A percentile compares a stretch with the other conserved stretches of the same genome.
Conservation (phyloP, 768 basidiomycete species). For the Podaxis rugospora region DNA sequence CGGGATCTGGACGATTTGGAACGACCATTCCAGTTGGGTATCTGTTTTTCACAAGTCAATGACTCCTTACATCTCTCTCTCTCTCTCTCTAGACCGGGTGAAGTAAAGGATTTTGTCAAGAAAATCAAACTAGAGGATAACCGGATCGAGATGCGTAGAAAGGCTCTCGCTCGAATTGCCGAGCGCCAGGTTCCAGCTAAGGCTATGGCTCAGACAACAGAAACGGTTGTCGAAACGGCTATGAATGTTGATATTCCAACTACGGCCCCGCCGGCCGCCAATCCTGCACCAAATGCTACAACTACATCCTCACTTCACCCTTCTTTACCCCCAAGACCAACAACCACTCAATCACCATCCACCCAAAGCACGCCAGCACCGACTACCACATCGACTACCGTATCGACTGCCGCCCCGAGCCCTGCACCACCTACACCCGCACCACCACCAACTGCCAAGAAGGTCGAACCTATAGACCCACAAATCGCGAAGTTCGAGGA, state of each 20-base stretch:
- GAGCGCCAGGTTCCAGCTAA: slow-evolving; percentile 22
- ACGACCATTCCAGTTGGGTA: slow-evolving; percentile 59
- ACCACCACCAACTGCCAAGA: slow-evolving; percentile 19
- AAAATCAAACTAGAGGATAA: slow-evolving; percentile 65
- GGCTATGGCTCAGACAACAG: not conserved
- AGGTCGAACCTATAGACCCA: slow-evolving; percentile 32
- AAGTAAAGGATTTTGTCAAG: slow-evolving; percentile 70
- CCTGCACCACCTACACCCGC: slow-evolving; percentile 23
- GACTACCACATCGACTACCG: slow-evolving; percentile 17
- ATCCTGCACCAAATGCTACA: slow-evolving; percentile 23
- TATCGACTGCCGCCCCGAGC: slow-evolving; percentile 25
- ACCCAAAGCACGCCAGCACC: slow-evolving; percentile 15
- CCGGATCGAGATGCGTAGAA: slow-evolving; percentile 52
- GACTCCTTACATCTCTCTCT: slow-evolving; percentile 8
- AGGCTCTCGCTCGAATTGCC: slow-evolving; percentile 28
- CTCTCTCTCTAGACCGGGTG: slow-evolving; percentile 49
- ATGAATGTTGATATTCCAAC: slow-evolving; percentile 16
- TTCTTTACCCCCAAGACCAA: slow-evolving; percentile 51
- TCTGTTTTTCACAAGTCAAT: slow-evolving; percentile 4
- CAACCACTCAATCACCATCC: slow-evolving; percentile 15
- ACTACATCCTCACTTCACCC: slow-evolving; percentile 52
- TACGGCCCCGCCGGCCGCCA: slow-evolving; percentile 15
- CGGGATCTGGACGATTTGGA: slow-evolving; percentile 57
- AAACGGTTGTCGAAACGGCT: slow-evolving; percentile 6
- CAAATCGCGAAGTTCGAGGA: slow-evolving; percentile 60